Evolutionary conservation across 2,329 filamentous ascomycete genomes (phyloP), one percentile per base, ranked within the genome.

Genomic region (Lojkania enalia): DNA sequence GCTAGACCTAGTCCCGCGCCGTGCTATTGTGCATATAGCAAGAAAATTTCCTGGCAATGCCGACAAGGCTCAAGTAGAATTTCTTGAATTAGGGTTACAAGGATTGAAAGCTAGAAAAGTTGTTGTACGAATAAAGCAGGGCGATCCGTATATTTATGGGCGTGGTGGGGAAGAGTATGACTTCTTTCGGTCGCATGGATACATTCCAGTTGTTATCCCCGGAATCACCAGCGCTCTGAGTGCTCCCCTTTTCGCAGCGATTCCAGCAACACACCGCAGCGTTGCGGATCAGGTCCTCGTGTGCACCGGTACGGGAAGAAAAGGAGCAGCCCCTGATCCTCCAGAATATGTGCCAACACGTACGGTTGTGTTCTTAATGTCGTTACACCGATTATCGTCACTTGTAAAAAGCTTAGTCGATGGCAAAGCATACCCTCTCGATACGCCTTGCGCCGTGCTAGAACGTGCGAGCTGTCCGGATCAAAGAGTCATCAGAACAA

Each of bases 31-130:
- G 11, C 84, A 89, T 60, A 99, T 99, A 58, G 92, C 94, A 3
- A 87, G 91, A 62, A 99, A 99, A 69, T 99, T 99, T 71, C 94
- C 94, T 1, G 94, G 94, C 16, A 97, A 99, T 70, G 94, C 94
- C 30, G 94, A 99, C 58, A 83, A 84, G 33, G 94, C 94, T 0
- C 94, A 99, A 67, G 84, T 91, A 62, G 94, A 99, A 70, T 83
- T 99, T 3, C 80, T 95, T 2, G 79, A 84, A 41, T 79, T 89
- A 58, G 94, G 90, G 0, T 76, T 96, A 2, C 81, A 82, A 2
- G 90, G 84, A 2, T 59, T 87, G 15, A 72, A 77, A 36, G 74
- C 77, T 15, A 94, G 94, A 11, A 84, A 88, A 66, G 87, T 83
- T 1, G 94, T 99, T 0, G 77, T 99, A 23, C 82, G 94, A 2